phyloP scores from a whole-genome alignment of 208 protist genomes.

The Trypanosoma melophagium region DNA sequence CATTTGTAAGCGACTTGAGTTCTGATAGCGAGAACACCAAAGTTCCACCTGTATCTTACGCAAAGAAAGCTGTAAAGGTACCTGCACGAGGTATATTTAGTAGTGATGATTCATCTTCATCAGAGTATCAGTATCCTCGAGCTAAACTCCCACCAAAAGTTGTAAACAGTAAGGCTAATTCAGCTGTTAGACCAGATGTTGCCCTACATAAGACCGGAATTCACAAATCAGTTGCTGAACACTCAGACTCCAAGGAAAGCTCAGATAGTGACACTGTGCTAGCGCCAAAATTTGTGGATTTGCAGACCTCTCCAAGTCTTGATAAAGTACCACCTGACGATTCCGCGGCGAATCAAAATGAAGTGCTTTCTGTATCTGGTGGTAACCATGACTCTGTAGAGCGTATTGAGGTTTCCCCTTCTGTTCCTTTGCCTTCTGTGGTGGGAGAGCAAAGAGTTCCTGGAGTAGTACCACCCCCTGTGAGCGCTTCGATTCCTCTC shows the following conservation, averaged over 20 bases:
- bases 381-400: background rate
- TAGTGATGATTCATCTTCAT: constrained; percentile 11
- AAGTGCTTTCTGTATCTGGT: background rate
- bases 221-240: background rate
- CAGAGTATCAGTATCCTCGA: background rate
- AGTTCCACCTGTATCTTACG: background rate
- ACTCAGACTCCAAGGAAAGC: background rate
- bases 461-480: background rate
- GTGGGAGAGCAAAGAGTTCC: background rate
- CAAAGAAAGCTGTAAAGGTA: background rate
- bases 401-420: background rate
- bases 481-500: constrained; percentile 1
- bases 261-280: background rate
- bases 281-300: background rate
- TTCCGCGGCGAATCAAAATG: background rate
- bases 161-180: background rate
- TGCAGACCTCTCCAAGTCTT: background rate
- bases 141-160: background rate
- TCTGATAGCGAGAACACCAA: constrained; percentile 10
- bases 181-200: background rate
- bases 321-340: background rate
- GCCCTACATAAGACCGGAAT: background rate
- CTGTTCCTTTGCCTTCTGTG: background rate
- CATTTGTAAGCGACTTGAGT: constrained; percentile 3
- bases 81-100: background rate